Percentiles rank a stretch among this genome's conserved stretches.
Evolutionary conservation across 148 eudicot species (phyloP).

Genomic region (Hydrangea macrophylla): DNA sequence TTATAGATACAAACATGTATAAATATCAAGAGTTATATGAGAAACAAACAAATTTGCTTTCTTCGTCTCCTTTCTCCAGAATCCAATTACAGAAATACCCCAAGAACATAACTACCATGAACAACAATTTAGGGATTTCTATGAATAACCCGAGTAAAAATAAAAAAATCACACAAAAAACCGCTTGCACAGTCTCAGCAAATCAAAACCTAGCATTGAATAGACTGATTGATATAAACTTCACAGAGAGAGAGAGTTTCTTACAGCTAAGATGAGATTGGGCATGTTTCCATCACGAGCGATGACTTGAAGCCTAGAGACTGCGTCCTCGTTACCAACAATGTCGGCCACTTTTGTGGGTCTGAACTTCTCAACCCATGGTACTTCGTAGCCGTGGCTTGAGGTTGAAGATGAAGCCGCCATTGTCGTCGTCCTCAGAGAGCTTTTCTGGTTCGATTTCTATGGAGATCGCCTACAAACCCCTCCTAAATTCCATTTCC

Average conservation of each 20-base stretch:
- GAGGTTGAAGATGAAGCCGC: conserved; percentile 42
- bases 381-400: conserved; percentile 54
- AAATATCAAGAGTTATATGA: too few species aligned
- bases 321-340: conserved; percentile 91
- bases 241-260: background rate
- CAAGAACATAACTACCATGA: background rate
- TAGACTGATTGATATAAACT: background rate
- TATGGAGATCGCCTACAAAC: background rate
- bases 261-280: conserved; percentile 74
- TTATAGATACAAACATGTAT: too few species aligned
- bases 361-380: conserved; percentile 96
- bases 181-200: background rate
- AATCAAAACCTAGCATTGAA: background rate
- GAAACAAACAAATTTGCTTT: background rate
- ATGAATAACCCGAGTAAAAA: too few species aligned
- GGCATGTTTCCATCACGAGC: conserved; percentile 98
- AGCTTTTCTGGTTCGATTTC: background rate
- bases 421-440: conserved; percentile 23
- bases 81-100: background rate
- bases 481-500: background rate
- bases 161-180: background rate
- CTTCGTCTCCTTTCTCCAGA: background rate
- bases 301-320: conserved; percentile 86
- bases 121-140: background rate
- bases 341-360: conserved; percentile 80